phyloP scores from a whole-genome alignment of 805 yeast genomes.

The Saccharomycopsis microspora region DNA sequence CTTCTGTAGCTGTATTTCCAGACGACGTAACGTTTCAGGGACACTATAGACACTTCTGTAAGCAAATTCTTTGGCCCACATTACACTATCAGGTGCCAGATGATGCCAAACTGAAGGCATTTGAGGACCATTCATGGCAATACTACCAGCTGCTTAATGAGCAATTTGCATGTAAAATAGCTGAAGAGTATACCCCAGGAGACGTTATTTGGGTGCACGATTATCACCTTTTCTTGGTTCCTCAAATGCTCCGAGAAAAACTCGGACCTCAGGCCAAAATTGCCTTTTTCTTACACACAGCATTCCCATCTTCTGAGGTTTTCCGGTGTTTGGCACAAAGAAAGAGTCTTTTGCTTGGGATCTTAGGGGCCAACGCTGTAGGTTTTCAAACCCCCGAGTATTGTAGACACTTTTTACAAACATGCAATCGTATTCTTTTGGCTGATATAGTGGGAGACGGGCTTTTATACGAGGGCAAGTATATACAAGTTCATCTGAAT shows the following conservation, averaged over 20 bases:
- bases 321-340: conserved; percentile 91
- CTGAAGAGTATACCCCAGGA: conserved; percentile 54
- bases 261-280: conserved; percentile 70
- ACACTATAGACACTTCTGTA: conserved; percentile 84
- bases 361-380: conserved; percentile 80
- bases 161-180: conserved; percentile 65
- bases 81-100: conserved; percentile 91
- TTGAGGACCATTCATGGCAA: conserved; percentile 92
- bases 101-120: conserved; percentile 85
- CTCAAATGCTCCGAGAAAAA: conserved; percentile 64
- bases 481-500: conserved; percentile 42
- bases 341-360: conserved; percentile 61
- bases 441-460: conserved; percentile 65
- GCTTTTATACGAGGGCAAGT: conserved; percentile 47
- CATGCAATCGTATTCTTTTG: conserved; percentile 71
- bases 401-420: conserved; percentile 86
- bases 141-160: conserved; percentile 70
- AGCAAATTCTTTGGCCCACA: conserved; percentile 94
- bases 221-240: conserved; percentile 81
- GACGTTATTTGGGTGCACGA: conserved; percentile 91
- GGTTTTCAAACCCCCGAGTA: conserved; percentile 90
- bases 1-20: conserved; percentile 57
- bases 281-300: conserved; percentile 85
- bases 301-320: conserved; percentile 93
- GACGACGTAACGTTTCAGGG: conserved; percentile 79